Evolutionary conservation across 2,329 filamentous ascomycete genomes (phyloP).

Genomic region (Chaetomiaceae sp.): DNA sequence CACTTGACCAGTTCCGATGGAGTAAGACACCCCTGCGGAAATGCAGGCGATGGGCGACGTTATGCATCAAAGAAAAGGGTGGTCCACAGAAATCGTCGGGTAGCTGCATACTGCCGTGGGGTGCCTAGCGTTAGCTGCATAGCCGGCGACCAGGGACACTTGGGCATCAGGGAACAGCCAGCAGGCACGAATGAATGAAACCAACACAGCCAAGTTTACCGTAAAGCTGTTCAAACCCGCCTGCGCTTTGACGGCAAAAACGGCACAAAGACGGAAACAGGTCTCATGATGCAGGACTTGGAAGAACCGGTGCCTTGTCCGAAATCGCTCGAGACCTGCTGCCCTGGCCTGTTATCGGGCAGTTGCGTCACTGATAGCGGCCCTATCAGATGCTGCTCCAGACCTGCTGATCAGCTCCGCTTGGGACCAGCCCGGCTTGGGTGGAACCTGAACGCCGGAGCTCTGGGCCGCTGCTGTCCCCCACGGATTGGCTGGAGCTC

Average conservation of each 20-base stretch:
- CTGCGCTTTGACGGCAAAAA: neutral
- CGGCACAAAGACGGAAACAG: neutral
- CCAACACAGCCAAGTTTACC: neutral
- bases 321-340: neutral
- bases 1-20: slow-evolving; percentile 12
- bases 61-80: neutral
- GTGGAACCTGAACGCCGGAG: slow-evolving; percentile 15
- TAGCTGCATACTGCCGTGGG: too few relatives aligned
- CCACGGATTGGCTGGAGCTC: slow-evolving; percentile 11
- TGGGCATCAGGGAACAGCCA: neutral
- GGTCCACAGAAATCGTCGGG: too few relatives aligned
- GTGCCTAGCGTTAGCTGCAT: too few relatives aligned
- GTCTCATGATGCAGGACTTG: slow-evolving; percentile 1
- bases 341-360: slow-evolving; percentile 16
- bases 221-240: neutral
- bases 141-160: too few relatives aligned
- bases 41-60: neutral
- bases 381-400: slow-evolving; percentile 16
- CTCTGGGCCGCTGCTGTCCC: slow-evolving; percentile 1
- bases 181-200: neutral
- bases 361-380: slow-evolving; percentile 26
- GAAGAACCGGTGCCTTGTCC: neutral
- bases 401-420: slow-evolving; percentile 21
- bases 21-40: slow-evolving; percentile 1
- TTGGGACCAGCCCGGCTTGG: too few relatives aligned